These are phyloP conservation scores for Boeremia exigua DNA, from an alignment of 2,329 filamentous ascomycete genomes.

Conservation along the genomic window DNA sequence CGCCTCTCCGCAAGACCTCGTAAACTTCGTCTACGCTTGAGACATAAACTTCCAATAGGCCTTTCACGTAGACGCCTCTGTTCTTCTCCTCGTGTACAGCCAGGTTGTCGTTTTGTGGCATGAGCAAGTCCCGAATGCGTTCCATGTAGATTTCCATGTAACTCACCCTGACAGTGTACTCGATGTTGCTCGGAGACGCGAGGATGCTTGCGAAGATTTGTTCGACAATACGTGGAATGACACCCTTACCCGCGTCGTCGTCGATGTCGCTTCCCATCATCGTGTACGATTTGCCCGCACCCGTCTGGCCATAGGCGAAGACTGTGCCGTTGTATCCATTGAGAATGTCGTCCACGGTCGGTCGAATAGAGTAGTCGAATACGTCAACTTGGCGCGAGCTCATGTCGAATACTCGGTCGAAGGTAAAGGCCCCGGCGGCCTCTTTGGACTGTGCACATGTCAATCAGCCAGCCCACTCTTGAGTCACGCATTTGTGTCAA, in stretches of 20 bases:
- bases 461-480: constrained; percentile 17
- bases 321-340: constrained; percentile 99
- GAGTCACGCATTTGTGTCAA: neutral
- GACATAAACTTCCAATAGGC: constrained; percentile 91
- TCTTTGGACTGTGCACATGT: constrained; percentile 71
- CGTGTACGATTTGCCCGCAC: constrained; percentile 97
- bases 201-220: constrained; percentile 97
- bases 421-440: constrained; percentile 82
- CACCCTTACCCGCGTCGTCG: constrained; percentile 84
- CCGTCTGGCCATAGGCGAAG: constrained; percentile 97
- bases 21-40: constrained; percentile 95
- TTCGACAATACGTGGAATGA: constrained; percentile 95
- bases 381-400: constrained; percentile 87
- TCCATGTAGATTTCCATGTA: constrained; percentile 99
- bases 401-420: constrained; percentile 98
- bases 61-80: constrained; percentile 95
- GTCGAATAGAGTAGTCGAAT: constrained; percentile 96
- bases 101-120: constrained; percentile 92
- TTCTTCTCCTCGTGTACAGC: constrained; percentile 99
- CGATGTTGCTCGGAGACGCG: constrained; percentile 88
- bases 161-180: constrained; percentile 97
- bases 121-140: constrained; percentile 89
- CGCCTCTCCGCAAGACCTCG: constrained; percentile 93
- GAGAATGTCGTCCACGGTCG: constrained; percentile 96
- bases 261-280: constrained; percentile 99